Evolutionary conservation across 1,139 yeast genomes (phyloP), one percentile per base, ranked within the genome.

Genomic region (Yarrowia galli): DNA sequence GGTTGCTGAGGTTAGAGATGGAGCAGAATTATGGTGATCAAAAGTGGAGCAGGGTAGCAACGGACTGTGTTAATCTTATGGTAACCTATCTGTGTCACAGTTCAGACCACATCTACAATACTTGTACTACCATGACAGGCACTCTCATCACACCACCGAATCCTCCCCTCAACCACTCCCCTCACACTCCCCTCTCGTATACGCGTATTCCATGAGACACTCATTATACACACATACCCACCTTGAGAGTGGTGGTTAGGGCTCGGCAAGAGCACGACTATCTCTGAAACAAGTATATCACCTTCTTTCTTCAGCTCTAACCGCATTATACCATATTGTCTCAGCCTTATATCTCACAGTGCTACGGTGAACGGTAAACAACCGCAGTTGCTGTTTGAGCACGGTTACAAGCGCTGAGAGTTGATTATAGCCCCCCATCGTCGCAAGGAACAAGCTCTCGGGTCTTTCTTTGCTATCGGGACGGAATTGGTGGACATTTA

Each of bases 111-210:
- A n/a, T n/a, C n/a, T n/a, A n/a, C n/a, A n/a, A n/a, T n/a, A n/a
- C n/a, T n/a, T n/a, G n/a, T n/a, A n/a, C n/a, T n/a, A n/a, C n/a
- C n/a, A n/a, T n/a, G n/a, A n/a, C n/a, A n/a, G n/a, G n/a, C n/a
- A n/a, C n/a, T n/a, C n/a, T n/a, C n/a, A n/a, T n/a, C n/a, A n/a
- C n/a, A n/a, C n/a, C n/a, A n/a, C n/a, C n/a, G n/a, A n/a, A n/a
- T n/a, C n/a, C n/a, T n/a, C n/a, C n/a, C n/a, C n/a, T n/a, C n/a
- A n/a, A n/a, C n/a, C n/a, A 6, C 9, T 7, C 32, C 32, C 32
- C 32, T 28, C 32, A 28, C 9, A 28, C 32, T 43, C 48, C 49
- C 49, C 49, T 45, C 49, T 45, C 49, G 49, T 45, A 45, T 45
- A 45, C 49, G 12, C 35, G 35, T 46, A 22, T 45, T 16, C 9